Evolutionary conservation across 495 filamentous ascomycete genomes (phyloP).

Genomic region (Cetradonia linearis): DNA sequence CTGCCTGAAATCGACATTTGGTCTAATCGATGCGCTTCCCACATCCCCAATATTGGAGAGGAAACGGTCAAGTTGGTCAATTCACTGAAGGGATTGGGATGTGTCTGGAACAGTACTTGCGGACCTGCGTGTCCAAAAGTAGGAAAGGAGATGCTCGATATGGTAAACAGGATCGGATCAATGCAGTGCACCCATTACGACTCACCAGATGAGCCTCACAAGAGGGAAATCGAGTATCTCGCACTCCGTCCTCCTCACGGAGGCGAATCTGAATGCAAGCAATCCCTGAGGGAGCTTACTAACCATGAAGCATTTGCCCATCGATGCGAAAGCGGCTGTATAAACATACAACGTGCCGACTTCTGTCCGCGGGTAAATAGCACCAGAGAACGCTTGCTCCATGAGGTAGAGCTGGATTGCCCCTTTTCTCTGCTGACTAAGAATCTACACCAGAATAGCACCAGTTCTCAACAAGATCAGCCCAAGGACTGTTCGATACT

Average conservation of each 20-base stretch:
- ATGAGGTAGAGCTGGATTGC: no score
- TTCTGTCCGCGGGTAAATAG: background rate
- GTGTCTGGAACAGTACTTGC: background rate
- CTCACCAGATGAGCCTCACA: background rate
- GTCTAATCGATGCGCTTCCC: background rate
- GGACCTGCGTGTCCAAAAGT: background rate
- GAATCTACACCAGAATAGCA: no score
- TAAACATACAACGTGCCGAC: background rate
- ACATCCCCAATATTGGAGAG: background rate
- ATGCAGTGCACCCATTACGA: background rate
- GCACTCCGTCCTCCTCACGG: background rate
- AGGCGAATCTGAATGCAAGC: background rate
- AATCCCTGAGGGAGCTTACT: background rate
- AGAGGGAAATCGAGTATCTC: background rate
- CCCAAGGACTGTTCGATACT: no score
- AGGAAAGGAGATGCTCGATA: background rate
- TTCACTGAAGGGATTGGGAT: background rate
- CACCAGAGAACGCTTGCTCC: background rate
- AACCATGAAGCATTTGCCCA: background rate
- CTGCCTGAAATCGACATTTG: background rate
- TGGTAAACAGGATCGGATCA: background rate
- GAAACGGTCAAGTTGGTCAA: background rate
- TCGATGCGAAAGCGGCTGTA: background rate
- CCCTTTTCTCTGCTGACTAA: no score
- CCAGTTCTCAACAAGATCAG: no score